Conservation (phyloP, 495 filamentous ascomycete genomes). For the Annulohypoxylon nitens region DNA sequence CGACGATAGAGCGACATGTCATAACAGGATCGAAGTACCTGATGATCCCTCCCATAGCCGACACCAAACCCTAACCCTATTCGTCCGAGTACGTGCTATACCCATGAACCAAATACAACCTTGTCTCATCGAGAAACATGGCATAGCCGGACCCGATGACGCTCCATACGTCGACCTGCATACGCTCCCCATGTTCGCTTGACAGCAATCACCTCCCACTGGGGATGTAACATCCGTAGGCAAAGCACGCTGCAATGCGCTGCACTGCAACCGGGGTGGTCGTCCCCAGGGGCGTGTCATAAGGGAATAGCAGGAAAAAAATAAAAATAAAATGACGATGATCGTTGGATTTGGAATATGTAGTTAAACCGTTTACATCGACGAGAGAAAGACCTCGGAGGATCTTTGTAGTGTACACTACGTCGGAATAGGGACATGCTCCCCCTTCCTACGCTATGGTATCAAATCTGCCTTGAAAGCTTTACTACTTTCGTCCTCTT, state of each 20-base stretch:
- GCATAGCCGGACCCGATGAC: not conserved
- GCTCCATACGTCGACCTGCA: conserved; percentile 17
- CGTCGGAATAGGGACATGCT: not conserved
- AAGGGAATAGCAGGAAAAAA: not conserved
- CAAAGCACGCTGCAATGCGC: conserved; percentile 4
- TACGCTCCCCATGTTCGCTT: conserved; percentile 4
- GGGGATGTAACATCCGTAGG: conserved; percentile 15
- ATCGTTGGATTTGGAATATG: conserved; percentile 14
- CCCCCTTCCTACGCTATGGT: conserved; percentile 31
- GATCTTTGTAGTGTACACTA: conserved; percentile 30
- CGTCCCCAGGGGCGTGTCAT: conserved; percentile 1
- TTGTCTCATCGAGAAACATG: not conserved
- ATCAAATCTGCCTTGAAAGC: conserved; percentile 31
- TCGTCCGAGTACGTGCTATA: not conserved
- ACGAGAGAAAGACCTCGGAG: conserved; percentile 23
- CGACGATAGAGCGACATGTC: not conserved
- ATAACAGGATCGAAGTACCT: not conserved
- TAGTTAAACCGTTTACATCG: conserved; percentile 24
- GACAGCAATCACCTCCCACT: conserved; percentile 18
- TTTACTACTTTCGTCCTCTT: not conserved
- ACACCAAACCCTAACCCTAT: conserved; percentile 6
- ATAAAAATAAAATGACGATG: conserved; percentile 5
- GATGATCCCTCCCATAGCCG: not conserved
- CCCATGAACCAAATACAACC: conserved; percentile 1
- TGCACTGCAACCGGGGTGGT: not conserved